These are phyloP conservation scores for Porogramme epimiltina DNA, from an alignment of 1,284 basidiomycete species.

Conservation along the genomic window DNA sequence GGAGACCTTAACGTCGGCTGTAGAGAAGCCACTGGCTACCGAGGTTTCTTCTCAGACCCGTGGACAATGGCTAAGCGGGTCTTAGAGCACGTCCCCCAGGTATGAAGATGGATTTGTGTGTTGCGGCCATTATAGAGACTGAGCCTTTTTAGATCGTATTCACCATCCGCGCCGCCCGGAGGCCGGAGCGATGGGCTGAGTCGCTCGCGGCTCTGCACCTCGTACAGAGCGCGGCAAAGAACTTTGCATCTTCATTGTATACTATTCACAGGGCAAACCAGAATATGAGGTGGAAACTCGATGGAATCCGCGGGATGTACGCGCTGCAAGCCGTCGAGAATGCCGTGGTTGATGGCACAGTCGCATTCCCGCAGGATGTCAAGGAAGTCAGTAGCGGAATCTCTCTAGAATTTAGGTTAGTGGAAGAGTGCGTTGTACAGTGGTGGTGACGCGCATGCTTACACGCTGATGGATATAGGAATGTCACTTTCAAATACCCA, in stretches of 20 bases:
- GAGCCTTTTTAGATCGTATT: conserved; percentile 59
- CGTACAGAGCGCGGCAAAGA: conserved; percentile 58
- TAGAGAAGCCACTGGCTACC: no score
- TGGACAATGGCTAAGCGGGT: no score
- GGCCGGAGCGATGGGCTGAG: conserved; percentile 68
- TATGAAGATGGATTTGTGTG: conserved; percentile 20
- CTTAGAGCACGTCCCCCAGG: conserved; percentile 66
- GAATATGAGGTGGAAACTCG: conserved; percentile 58
- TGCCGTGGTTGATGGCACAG: conserved; percentile 52
- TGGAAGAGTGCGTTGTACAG: background rate
- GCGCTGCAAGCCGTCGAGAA: conserved; percentile 64
- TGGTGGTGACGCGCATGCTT: background rate
- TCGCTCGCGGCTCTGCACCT: conserved; percentile 72
- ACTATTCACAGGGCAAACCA: conserved; percentile 56
- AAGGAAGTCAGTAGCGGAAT: conserved; percentile 54
- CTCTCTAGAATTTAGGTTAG: conserved; percentile 67
- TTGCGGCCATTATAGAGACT: conserved; percentile 12
- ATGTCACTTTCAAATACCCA: conserved; percentile 70
- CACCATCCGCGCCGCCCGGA: conserved; percentile 67
- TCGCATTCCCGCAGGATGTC: conserved; percentile 64
- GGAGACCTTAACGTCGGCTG: background rate
- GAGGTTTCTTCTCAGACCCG: no score
- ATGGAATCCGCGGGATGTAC: conserved; percentile 24
- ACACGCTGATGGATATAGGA: conserved; percentile 10
- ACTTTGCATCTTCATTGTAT: conserved; percentile 54